Evolutionary conservation across 164 flowering plant genomes (phyloP).

Genomic region (Vitis vinifera): ASM3070453v1 NC_081821.1:10146501-10147000

Average conservation of each 20-base stretch:
- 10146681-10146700: no score
- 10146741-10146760: not conserved
- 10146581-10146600: constrained; percentile 6
- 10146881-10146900: constrained; percentile 11
- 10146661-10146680: no score
- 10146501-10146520: not conserved
- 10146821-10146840: not conserved
- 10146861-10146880: constrained; percentile 6
- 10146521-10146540: not conserved
- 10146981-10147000: no score
- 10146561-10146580: not conserved
- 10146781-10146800: not conserved
- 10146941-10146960: no score
- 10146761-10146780: not conserved
- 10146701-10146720: no score
- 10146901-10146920: no score
- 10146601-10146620: no score
- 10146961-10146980: no score
- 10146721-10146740: not conserved
- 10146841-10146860: not conserved
- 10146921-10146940: no score
- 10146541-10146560: not conserved
- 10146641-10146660: no score
- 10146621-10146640: no score
- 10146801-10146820: constrained; percentile 1